Percentiles rank a stretch among this genome's conserved stretches.
phyloP scores from a whole-genome alignment of 495 filamentous ascomycete genomes.

The Tetracladium setigerum region DNA sequence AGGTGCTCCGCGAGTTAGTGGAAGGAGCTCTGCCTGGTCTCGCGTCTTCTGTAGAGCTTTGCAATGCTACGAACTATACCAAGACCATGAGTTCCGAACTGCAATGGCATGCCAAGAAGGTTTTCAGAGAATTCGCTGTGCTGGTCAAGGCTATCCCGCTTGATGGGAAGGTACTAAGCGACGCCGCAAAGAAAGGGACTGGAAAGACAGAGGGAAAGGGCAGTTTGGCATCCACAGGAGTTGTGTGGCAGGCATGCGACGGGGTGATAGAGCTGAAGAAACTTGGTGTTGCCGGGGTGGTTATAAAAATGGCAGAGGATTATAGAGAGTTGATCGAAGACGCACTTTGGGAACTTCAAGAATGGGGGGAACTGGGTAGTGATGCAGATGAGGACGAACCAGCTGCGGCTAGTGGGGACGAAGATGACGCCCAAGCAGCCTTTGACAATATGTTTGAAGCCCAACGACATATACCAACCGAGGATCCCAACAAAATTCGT shows the following conservation, averaged over 20 bases:
- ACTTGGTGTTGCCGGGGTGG: slow-evolving; percentile 56
- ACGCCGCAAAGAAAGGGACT: slow-evolving; percentile 34
- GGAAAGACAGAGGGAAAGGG: slow-evolving; percentile 32
- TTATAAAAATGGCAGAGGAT: slow-evolving; percentile 54
- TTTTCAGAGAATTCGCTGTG: slow-evolving; percentile 37
- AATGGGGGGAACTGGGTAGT: slow-evolving; percentile 67
- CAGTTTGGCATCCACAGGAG: slow-evolving; percentile 51
- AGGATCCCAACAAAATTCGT: slow-evolving; percentile 45
- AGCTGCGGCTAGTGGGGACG: slow-evolving; percentile 39
- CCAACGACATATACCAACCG: slow-evolving; percentile 43
- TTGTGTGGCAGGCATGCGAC: slow-evolving; percentile 70
- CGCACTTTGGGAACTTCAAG: slow-evolving; percentile 73
- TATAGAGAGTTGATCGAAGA: slow-evolving; percentile 69
- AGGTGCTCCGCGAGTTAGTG: slow-evolving; percentile 57
- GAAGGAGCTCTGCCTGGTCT: slow-evolving; percentile 62
- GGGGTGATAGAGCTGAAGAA: slow-evolving; percentile 49
- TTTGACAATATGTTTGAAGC: slow-evolving; percentile 50
- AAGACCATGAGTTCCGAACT: slow-evolving; percentile 49
- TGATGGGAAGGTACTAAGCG: slow-evolving; percentile 35
- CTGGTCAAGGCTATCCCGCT: slow-evolving; percentile 37
- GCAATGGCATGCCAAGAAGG: slow-evolving; percentile 32
- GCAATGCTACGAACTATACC: slow-evolving; percentile 50
- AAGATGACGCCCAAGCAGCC: slow-evolving; percentile 39
- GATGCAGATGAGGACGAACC: slow-evolving; percentile 38
- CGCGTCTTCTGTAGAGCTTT: slow-evolving; percentile 58